Conservation (phyloP, 148 eudicot genomes). For the Amaranthus palmeri region DNA sequence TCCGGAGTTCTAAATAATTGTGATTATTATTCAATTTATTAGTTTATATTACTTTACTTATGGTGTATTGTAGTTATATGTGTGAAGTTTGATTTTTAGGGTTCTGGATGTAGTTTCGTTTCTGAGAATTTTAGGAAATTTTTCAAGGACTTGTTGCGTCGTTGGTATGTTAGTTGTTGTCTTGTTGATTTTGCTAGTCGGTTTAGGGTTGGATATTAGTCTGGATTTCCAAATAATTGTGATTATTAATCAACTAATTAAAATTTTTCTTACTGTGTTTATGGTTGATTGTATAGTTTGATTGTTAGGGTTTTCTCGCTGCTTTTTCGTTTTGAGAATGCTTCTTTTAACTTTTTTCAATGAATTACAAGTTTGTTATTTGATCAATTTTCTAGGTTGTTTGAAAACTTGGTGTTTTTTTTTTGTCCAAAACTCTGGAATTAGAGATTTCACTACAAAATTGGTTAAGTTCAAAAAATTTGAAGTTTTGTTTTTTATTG, state of each 20-base stretch:
- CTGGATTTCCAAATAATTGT: no score
- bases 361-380: neutral
- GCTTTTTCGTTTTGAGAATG: neutral
- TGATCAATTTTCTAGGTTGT: no score
- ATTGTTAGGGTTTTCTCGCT: constrained; percentile 5
- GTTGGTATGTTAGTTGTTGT: neutral
- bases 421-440: neutral
- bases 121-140: neutral
- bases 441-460: neutral
- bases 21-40: neutral
- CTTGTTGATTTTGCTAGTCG: neutral
- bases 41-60: neutral
- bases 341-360: no score
- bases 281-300: neutral
- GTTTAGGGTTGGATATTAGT: no score
- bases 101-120: neutral
- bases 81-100: neutral
- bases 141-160: no score
- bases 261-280: no score
- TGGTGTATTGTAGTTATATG: neutral
- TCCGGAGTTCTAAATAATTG: neutral
- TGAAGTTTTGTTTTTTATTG: neutral
- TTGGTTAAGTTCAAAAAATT: neutral
- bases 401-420: no score
- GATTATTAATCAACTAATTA: no score